Evolutionary conservation across 768 basidiomycete genomes (phyloP).

Genomic region (Russula sp.): DNA sequence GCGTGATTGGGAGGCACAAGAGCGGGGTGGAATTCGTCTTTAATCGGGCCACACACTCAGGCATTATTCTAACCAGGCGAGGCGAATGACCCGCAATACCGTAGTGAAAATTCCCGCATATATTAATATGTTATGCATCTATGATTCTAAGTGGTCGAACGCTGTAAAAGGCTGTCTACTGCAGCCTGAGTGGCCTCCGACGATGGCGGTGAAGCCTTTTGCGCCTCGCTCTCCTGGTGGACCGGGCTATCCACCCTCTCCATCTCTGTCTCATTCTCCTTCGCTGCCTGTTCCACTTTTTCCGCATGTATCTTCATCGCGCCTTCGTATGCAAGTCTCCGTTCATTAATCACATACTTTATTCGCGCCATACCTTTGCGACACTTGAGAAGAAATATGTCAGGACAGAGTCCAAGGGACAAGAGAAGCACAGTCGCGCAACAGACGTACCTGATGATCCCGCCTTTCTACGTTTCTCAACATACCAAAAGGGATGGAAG

Average conservation of each 20-base stretch:
- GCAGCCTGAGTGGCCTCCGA: constrained; percentile 12
- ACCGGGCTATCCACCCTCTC: not conserved
- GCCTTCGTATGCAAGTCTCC: constrained; percentile 77
- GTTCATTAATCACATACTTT: constrained; percentile 88
- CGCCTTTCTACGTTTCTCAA: constrained; percentile 12
- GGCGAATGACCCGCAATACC: not conserved
- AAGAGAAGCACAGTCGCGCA: not conserved
- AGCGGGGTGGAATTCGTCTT: constrained; percentile 24
- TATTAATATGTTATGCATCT: constrained; percentile 7
- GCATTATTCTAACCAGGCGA: not conserved
- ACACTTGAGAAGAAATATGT: constrained; percentile 47
- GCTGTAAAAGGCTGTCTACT: constrained; percentile 10
- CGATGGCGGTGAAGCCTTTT: constrained; percentile 10
- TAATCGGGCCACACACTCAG: constrained; percentile 6
- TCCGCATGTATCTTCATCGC: constrained; percentile 42
- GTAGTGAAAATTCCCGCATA: constrained; percentile 1
- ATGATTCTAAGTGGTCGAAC: constrained; percentile 2
- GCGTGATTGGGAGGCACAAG: constrained; percentile 55
- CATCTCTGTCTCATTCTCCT: constrained; percentile 4
- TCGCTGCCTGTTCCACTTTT: constrained; percentile 18
- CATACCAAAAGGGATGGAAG: constrained; percentile 39
- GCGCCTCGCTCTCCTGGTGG: constrained; percentile 9
- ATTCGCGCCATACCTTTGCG: constrained; percentile 97
- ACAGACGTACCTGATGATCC: constrained; percentile 25
- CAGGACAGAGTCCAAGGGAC: not conserved